Evolutionary conservation across 2,329 filamentous ascomycete species (phyloP).

Genomic region (Talaromyces sp.): DNA sequence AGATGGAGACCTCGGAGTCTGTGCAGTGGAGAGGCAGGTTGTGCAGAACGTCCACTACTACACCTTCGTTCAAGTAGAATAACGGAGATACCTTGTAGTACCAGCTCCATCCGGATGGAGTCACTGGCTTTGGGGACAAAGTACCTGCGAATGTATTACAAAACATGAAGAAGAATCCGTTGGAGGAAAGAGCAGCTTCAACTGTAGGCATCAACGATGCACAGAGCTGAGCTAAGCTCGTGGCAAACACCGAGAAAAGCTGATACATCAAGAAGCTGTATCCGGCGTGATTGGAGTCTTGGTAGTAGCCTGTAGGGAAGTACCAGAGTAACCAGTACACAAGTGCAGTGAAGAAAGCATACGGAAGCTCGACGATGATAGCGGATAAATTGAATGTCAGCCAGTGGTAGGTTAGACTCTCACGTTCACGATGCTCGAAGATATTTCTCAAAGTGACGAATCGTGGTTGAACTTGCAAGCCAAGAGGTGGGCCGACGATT

Average conservation of each 20-base stretch:
- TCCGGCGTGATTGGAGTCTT: conserved; percentile 65
- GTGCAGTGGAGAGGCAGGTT: conserved; percentile 62
- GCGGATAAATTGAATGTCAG: neutral
- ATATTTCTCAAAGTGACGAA: neutral
- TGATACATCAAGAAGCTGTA: conserved; percentile 85
- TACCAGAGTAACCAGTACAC: neutral
- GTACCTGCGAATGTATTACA: neutral
- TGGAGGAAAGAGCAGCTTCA: neutral
- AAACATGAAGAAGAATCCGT: neutral
- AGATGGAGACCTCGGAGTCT: conserved; percentile 63
- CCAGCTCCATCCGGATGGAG: conserved; percentile 70
- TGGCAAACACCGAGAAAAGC: conserved; percentile 66
- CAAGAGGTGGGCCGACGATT: neutral
- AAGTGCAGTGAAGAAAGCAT: neutral
- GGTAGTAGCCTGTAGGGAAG: conserved; percentile 36
- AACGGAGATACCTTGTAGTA: conserved; percentile 81
- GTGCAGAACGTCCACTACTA: conserved; percentile 73
- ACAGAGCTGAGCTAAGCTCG: conserved; percentile 65
- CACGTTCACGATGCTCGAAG: neutral
- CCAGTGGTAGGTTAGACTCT: neutral
- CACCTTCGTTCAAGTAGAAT: conserved; percentile 74
- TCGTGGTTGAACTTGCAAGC: neutral
- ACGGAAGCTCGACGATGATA: neutral
- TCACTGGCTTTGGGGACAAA: neutral
- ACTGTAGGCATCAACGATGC: neutral